Base-by-base conservation (phyloP, 371 early-diverging fungal genomes). In the Smittium mucronatum region DNA sequence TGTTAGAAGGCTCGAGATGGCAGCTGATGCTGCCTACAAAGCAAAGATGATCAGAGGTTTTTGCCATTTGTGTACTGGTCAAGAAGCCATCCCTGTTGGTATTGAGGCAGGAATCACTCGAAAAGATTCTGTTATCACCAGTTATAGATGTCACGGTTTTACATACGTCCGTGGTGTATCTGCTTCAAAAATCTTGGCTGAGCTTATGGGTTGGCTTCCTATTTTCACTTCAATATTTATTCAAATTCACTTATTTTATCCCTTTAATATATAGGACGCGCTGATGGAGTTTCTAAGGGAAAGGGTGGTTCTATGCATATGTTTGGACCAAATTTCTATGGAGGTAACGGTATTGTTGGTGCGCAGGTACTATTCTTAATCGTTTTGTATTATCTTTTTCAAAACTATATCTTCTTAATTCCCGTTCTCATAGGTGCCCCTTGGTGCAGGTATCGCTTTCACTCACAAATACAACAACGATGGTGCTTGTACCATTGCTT, bases 221-320 rank as follows among this genome's bases (percentile, higher is more conserved):
- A 47, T 21, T 11, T 47, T 11, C 47, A 47, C 21, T 47, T 47
- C 47, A 47, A 5, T 47, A 11, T 21, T 47, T 47, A 11, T 47
- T n/a, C n/a, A n/a, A n/a, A 47, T 47, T 47, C 5, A 47, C 47
- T 47, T 11, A 5, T 47, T 21, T 47, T 47, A 11, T 47, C 21
- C 21, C 21, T 47, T 47, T 47, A 47, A 47, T 47, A 11, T 47
- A 11, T 61, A 61, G 63, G 63, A 36, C 88, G 91, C 72, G 74
- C 78, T 58, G 90, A 82, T 70, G 99, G 99, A 76, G 88, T 91
- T 74, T 93, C 97, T 36, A 84, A 87, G 78, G 99, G 99, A 69
- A 99, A 98, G 87, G 99, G 99, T 73, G 99, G 99, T 34, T 99
- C 99, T 70, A 99, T 99, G 99, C 99, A 99, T 87, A 93, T 99